Percentiles rank a stretch among this genome's conserved stretches.
phyloP scores from a whole-genome alignment of 108 stramenopile genomes.

The Nitzschia sp. region DNA sequence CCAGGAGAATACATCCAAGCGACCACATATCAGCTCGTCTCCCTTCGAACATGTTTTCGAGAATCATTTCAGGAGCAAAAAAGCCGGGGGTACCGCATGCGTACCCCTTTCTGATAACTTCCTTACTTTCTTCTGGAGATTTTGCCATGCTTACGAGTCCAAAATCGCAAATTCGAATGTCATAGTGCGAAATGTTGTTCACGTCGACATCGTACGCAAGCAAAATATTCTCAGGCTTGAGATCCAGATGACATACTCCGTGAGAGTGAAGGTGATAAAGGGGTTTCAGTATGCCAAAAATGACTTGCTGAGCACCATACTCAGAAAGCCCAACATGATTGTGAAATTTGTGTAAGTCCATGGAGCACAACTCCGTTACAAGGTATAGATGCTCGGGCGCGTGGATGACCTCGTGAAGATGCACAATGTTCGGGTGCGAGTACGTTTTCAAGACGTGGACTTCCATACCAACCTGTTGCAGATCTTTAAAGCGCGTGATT shows the following conservation, averaged over 20 bases:
- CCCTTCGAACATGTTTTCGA: conserved; percentile 40
- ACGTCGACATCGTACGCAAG: conserved; percentile 17
- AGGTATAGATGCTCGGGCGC: conserved; percentile 89
- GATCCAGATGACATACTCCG: conserved; percentile 45
- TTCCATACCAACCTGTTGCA: conserved; percentile 89
- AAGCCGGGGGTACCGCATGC: conserved; percentile 77
- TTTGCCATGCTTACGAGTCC: conserved; percentile 51
- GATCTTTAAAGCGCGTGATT: conserved; percentile 88
- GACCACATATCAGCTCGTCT: conserved; percentile 69
- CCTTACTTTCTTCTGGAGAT: conserved; percentile 22
- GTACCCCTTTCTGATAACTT: conserved; percentile 43
- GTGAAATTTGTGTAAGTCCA: conserved; percentile 39
- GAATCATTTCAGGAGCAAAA: conserved; percentile 76
- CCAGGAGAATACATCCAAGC: conserved; percentile 69
- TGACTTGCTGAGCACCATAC: conserved; percentile 23
- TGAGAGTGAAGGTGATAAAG: conserved; percentile 35
- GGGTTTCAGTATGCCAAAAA: conserved; percentile 41
- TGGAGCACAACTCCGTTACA: conserved; percentile 64
- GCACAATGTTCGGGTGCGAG: conserved; percentile 81
- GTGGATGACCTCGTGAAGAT: conserved; percentile 84
- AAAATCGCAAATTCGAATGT: conserved; percentile 71
- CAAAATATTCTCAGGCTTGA: conserved; percentile 65
- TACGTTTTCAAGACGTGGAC: conserved; percentile 84
- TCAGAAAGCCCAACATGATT: conserved; percentile 27
- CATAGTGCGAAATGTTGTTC: conserved; percentile 7